Base-by-base conservation (phyloP, 768 basidiomycete genomes). In the Leucosporidium scottii region DNA sequence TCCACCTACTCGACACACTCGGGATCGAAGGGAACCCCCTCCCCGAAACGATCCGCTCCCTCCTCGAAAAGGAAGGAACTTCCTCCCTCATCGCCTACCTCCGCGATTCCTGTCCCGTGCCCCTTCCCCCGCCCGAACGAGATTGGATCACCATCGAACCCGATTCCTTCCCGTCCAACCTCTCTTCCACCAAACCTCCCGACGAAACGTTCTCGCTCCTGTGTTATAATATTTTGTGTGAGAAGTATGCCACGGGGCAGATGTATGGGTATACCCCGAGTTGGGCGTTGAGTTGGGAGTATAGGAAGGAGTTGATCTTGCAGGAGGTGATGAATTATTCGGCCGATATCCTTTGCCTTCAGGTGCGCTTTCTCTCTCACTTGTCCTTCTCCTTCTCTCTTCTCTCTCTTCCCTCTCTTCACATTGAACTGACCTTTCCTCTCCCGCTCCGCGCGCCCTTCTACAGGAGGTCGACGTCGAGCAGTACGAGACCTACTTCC, bases 11-110 rank as follows among this genome's bases (percentile, higher is more conserved):
- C 59, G 91, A 90, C 77, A 91, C 91, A 17, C 81, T 99, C 31
- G 96, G 96, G 25, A 84, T 99, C 47, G 96, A 98, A 78, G 96
- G 96, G n/a, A 99, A 99, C 74, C 93, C 93, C 3, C 79, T 99
- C 51, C 90, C 94, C 64, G 80, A 85, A 3, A 79, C 83, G 31
- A 80, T 93, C 50, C 89, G 91, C 77, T 80, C 82, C 30, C 84
- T 94, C 31, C 82, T 97, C 60, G 93, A 96, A 79, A 93, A 93
- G 78, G 92, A 97, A 44, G 94, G 96, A n/a, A 96, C 94, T 0
- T 81, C 84, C 1, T 88, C 89, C 1, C 83, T 98, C 47, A 89
- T 99, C 65, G 84, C 88, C 0, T 91, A 85, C 77, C 84, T 98
- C n/a, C 88, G 96, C 66, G 96, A 99, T 78, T 86, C 86, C n/a